Conservation (phyloP, 2,329 filamentous ascomycete species). For the Juglanconis sp. region DNA sequence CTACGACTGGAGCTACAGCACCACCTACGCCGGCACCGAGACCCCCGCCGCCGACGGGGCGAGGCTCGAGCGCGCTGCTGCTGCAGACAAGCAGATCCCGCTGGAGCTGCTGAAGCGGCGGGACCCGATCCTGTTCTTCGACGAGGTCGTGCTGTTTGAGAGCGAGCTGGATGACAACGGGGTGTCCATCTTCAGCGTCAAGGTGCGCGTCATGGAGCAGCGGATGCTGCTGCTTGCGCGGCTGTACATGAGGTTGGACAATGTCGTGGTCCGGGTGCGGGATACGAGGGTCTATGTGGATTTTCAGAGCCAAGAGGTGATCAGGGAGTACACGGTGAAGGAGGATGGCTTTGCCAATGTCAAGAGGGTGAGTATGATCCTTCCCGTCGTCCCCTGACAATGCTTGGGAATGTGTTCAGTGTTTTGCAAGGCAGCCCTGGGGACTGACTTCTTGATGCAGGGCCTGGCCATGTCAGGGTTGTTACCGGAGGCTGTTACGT, state of each 20-base stretch:
- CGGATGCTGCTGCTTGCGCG: conserved; percentile 80
- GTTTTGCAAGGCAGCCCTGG: background rate
- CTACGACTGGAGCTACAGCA: conserved; percentile 98
- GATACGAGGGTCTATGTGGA: conserved; percentile 93
- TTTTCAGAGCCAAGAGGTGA: conserved; percentile 73
- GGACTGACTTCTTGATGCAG: conserved; percentile 32
- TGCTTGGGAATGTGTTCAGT: conserved; percentile 12
- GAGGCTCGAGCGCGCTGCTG: background rate
- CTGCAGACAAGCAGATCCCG: conserved; percentile 57
- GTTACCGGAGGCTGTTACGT: conserved; percentile 68
- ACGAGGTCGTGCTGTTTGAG: conserved; percentile 94
- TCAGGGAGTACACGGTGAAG: conserved; percentile 85
- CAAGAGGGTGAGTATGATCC: conserved; percentile 53
- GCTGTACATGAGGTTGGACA: conserved; percentile 90
- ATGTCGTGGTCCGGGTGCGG: conserved; percentile 80
- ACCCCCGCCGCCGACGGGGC: conserved; percentile 16
- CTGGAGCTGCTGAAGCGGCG: conserved; percentile 81
- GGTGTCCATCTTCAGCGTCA: conserved; percentile 84
- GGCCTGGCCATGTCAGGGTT: conserved; percentile 47
- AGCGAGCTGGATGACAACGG: conserved; percentile 98
- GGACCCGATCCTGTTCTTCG: conserved; percentile 94
- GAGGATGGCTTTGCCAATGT: conserved; percentile 79
- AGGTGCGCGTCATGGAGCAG: conserved; percentile 88
- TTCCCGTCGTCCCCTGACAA: no score
- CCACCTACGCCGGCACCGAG: conserved; percentile 73